phyloP scores from a whole-genome alignment of 1,139 yeast genomes.

The Pichia sp. region DNA sequence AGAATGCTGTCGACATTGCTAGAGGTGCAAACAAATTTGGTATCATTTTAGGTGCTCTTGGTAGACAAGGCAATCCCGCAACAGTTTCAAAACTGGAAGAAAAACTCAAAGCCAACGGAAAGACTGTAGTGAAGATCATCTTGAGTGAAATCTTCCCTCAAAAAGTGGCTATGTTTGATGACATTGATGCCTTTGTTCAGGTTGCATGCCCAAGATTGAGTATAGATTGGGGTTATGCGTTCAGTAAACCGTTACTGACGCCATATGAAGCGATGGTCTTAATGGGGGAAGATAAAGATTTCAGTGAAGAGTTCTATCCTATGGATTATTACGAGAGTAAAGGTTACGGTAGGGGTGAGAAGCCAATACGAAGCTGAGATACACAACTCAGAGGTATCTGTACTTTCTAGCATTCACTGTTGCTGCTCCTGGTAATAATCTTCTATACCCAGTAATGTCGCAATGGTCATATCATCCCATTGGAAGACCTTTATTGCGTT shows the following conservation, averaged over 20 bases:
- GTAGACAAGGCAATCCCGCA: conserved; percentile 87
- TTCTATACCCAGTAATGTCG: conserved; percentile 60
- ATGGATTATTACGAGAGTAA: conserved; percentile 92
- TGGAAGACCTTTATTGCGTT: conserved; percentile 28
- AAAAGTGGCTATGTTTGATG: conserved; percentile 88
- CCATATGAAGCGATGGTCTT: conserved; percentile 97
- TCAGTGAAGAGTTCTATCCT: conserved; percentile 67
- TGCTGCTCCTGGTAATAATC: conserved; percentile 22
- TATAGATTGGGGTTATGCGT: conserved; percentile 99
- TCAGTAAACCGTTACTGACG: conserved; percentile 81
- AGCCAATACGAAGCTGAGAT: conserved; percentile 38
- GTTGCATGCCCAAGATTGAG: conserved; percentile 97
- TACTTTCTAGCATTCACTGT: conserved; percentile 18
- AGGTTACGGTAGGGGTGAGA: conserved; percentile 88
- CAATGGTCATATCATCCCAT: conserved; percentile 55
- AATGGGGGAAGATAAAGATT: conserved; percentile 63
- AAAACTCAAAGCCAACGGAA: conserved; percentile 46
- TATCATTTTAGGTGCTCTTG: conserved; percentile 86
- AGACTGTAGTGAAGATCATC: conserved; percentile 71
- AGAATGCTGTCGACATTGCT: conserved; percentile 64
- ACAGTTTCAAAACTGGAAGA: conserved; percentile 63
- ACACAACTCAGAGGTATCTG: too few relatives aligned
- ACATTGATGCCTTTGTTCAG: conserved; percentile 91
- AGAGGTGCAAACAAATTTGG: conserved; percentile 63
- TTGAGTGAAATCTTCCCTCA: conserved; percentile 91